Conservation (phyloP, 129 eudicot genomes). For the Pseudognaphalium luteoalbum region DNA sequence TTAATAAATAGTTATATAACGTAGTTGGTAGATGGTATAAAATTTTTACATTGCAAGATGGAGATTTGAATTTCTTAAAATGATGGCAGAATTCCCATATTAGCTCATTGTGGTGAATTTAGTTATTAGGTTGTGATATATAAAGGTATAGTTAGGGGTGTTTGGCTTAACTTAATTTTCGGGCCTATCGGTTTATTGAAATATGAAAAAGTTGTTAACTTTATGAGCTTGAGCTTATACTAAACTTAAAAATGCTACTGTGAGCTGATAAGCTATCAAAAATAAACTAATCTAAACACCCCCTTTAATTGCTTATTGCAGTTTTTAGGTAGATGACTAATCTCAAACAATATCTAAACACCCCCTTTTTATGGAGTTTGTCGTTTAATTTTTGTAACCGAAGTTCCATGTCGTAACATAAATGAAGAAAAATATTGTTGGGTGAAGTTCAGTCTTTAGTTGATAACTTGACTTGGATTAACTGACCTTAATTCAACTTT, state of each 20-base stretch:
- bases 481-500: too few species aligned
- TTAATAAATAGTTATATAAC: background rate
- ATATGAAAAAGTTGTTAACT: background rate
- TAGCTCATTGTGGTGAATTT: too few species aligned
- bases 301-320: too few species aligned
- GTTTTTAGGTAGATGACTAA: too few species aligned
- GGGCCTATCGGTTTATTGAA: too few species aligned
- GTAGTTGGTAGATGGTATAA: background rate
- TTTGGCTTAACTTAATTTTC: too few species aligned
- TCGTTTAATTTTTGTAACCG: too few species aligned
- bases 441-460: background rate
- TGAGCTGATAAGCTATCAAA: background rate
- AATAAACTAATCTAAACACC: background rate
- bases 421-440: too few species aligned
- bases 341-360: too few species aligned
- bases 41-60: too few species aligned
- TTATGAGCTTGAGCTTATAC: background rate
- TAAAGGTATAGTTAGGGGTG: too few species aligned
- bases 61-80: background rate
- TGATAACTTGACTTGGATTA: background rate
- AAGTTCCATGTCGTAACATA: background rate
- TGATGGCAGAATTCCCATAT: background rate
- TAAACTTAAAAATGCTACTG: background rate
- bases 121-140: too few species aligned
- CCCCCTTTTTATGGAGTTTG: background rate